Base-by-base conservation (phyloP, 352 stramenopile species). In the Pythium plurisporium region DNA sequence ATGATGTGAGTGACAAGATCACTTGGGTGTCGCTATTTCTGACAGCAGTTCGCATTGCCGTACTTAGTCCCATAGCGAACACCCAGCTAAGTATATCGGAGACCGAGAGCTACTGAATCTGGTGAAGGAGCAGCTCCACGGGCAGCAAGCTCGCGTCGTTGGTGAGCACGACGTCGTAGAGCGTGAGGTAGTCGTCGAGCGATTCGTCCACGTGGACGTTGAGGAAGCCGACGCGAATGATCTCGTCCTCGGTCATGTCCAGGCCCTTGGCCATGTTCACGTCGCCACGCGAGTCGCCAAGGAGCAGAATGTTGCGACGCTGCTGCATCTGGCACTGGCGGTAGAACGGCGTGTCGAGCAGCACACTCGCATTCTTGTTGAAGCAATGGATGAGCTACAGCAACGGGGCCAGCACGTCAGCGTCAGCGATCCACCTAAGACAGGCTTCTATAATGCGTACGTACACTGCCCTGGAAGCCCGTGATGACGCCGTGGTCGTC, bases 141-240 rank as follows among this genome's bases (percentile, higher is more conserved):
- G 74, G 69, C 26, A 77, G 44, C 54, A 93, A 64, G 42, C 73
- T 88, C 40, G 70, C 74, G 68, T 91, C 80, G 60, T 91, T 67
- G 12, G 81, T 89, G 15, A 93, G 75, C 38, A 93, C 83, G n/a
- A 93, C 79, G 57, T 93, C 72, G 37, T 81, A 89, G n/a, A 47
- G 58, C 30, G 73, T 36, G 33, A 91, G 41, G 48, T 89, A 91
- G 53, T 73, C 23, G 10, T 82, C 78, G 20, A 91, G 60, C 44
- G 74, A 72, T 46, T 89, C 75, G 7, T 84, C 61, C 10, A 73
- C 63, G 5, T 66, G 59, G n/a, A 75, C 64, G 51, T 91, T 91
- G 17, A 89, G 55, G 30, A 91, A 89, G 6, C 81, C 81, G 19
- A 91, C 70, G 47, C 76, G 76, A 25, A 91, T 46, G 51, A 91